Conservation (phyloP, 805 yeast genomes). For the Schizosaccharomyces lindneri region DNA sequence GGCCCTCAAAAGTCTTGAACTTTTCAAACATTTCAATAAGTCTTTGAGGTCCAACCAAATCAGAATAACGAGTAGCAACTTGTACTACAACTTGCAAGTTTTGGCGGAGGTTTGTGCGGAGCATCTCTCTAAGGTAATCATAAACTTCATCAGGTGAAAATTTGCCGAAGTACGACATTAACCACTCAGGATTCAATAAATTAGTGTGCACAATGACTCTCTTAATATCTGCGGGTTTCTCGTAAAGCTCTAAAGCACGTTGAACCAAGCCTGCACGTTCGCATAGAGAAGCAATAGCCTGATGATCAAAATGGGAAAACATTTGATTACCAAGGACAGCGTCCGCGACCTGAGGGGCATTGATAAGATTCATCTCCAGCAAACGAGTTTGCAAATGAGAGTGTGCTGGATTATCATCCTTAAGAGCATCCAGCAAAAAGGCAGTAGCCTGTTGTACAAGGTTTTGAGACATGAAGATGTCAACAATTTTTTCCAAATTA, state of each 20-base stretch:
- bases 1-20: conserved; percentile 74
- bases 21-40: conserved; percentile 84
- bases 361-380: conserved; percentile 71
- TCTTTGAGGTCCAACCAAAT: conserved; percentile 63
- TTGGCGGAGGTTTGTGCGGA: conserved; percentile 53
- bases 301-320: conserved; percentile 87
- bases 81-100: conserved; percentile 84
- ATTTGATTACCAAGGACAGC: conserved; percentile 89
- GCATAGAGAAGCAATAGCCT: conserved; percentile 72
- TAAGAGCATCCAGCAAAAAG: conserved; percentile 78
- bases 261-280: conserved; percentile 91
- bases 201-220: conserved; percentile 77
- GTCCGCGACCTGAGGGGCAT: conserved; percentile 98
- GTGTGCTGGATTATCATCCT: conserved; percentile 78
- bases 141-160: conserved; percentile 83
- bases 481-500: conserved; percentile 70
- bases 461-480: conserved; percentile 82
- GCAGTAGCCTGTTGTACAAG: conserved; percentile 95
- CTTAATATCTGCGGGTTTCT: conserved; percentile 82
- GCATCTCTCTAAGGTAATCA: conserved; percentile 65
- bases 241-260: conserved; percentile 89
- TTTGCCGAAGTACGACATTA: conserved; percentile 75
- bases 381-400: conserved; percentile 89
- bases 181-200: conserved; percentile 76
- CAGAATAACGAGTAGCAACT: conserved; percentile 90